Evolutionary conservation across 106 monocot genomes (phyloP).

Genomic region (Iris macrosiphon): DNA sequence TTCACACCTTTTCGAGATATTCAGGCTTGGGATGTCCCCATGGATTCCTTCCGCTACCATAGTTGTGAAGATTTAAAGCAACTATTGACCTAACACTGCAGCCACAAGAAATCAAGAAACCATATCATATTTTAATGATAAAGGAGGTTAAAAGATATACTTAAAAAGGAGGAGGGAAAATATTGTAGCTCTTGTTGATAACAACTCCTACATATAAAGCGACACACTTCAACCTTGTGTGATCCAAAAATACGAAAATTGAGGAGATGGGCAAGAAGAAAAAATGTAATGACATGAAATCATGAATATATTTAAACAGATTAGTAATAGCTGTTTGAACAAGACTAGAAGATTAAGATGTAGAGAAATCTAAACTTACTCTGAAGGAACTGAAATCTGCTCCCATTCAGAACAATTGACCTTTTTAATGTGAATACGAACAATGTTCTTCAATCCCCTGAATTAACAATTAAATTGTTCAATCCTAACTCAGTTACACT

Average conservation of each 20-base stretch:
- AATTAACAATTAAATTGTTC: too few relatives aligned
- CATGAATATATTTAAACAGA: neutral
- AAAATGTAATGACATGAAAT: neutral
- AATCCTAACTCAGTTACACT: too few relatives aligned
- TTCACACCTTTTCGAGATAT: conserved; percentile 54
- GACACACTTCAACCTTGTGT: conserved; percentile 3
- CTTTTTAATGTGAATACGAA: conserved; percentile 19
- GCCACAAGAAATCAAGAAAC: neutral
- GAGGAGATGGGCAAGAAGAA: too few relatives aligned
- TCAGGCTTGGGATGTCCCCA: conserved; percentile 71
- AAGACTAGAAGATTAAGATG: neutral
- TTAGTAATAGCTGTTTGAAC: neutral
- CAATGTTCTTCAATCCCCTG: conserved; percentile 27
- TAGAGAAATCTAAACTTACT: conserved; percentile 12
- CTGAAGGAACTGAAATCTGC: conserved; percentile 18
- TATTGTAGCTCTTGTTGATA: too few relatives aligned
- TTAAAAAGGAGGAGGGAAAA: too few relatives aligned
- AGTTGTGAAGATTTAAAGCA: conserved; percentile 65
- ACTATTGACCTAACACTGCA: conserved; percentile 65
- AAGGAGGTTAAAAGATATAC: too few relatives aligned
- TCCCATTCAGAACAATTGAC: conserved; percentile 23
- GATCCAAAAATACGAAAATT: neutral
- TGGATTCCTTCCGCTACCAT: conserved; percentile 81
- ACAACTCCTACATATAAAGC: too few relatives aligned
- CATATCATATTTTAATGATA: too few relatives aligned